Evolutionary conservation across 345 rosid species (phyloP).

Genomic region (Draba incana): DNA sequence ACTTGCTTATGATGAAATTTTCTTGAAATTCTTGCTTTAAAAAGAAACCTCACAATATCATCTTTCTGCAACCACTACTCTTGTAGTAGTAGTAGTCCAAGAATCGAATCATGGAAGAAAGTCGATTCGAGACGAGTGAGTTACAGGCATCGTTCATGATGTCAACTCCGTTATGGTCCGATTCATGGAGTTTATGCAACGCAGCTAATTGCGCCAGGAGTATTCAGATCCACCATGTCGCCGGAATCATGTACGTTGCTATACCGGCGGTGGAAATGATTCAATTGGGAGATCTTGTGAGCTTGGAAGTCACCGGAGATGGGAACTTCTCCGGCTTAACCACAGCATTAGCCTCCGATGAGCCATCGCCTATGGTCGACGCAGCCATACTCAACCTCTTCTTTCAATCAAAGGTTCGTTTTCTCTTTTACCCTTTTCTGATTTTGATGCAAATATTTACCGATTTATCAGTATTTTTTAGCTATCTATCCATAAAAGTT

Average conservation of each 20-base stretch:
- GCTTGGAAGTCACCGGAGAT: constrained; percentile 7
- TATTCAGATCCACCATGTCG: constrained; percentile 41
- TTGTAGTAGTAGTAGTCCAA: background rate
- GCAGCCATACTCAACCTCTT: constrained; percentile 49
- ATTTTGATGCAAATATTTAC: background rate
- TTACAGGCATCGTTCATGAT: constrained; percentile 60
- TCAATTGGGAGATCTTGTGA: constrained; percentile 31
- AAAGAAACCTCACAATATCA: background rate
- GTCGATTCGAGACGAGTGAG: constrained; percentile 82
- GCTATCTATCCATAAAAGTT: background rate
- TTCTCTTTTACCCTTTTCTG: background rate
- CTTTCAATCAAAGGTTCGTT: constrained; percentile 54
- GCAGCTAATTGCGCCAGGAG: background rate
- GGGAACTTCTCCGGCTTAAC: constrained; percentile 47
- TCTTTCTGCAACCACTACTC: background rate
- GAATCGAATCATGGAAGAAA: constrained; percentile 30
- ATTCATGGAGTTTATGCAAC: constrained; percentile 65
- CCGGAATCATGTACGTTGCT: constrained; percentile 54
- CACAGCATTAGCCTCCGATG: constrained; percentile 40
- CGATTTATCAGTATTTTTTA: background rate
- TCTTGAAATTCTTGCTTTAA: background rate
- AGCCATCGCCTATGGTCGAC: constrained; percentile 57
- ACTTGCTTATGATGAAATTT: background rate
- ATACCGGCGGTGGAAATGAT: constrained; percentile 44
- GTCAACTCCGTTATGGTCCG: constrained; percentile 56